Evolutionary conservation across 1,139 yeast species (phyloP).

Genomic region (Yamadazyma siamensis): DNA sequence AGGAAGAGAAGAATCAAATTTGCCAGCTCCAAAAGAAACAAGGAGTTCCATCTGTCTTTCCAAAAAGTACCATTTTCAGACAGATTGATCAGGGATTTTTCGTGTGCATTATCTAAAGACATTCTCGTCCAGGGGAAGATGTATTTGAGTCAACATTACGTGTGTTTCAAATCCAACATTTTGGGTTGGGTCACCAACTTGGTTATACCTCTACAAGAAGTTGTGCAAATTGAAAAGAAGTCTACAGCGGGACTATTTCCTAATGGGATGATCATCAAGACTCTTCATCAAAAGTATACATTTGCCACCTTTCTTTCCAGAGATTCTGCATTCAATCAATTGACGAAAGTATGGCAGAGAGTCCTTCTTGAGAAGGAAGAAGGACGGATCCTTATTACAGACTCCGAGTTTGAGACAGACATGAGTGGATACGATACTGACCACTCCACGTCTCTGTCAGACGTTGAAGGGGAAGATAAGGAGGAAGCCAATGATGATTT

Average conservation of each 20-base stretch:
- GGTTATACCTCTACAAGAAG: constrained; percentile 64
- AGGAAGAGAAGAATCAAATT: constrained; percentile 17
- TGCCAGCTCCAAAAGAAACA: constrained; percentile 47
- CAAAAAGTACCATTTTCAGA: constrained; percentile 54
- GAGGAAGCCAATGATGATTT: constrained; percentile 3
- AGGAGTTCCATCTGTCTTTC: constrained; percentile 62
- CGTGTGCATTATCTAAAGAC: constrained; percentile 72
- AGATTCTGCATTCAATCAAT: constrained; percentile 60
- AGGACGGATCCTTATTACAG: constrained; percentile 6
- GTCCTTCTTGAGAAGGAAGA: constrained; percentile 23
- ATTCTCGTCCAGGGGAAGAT: constrained; percentile 70
- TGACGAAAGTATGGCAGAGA: constrained; percentile 61
- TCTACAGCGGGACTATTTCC: constrained; percentile 73
- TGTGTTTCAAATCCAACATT: constrained; percentile 71
- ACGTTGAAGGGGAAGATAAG: constrained; percentile 1
- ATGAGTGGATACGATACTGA: neutral
- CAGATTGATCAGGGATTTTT: constrained; percentile 57
- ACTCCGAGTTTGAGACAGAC: constrained; percentile 1
- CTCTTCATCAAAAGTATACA: constrained; percentile 65
- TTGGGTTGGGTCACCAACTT: constrained; percentile 72
- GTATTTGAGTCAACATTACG: constrained; percentile 55
- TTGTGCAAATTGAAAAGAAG: constrained; percentile 67
- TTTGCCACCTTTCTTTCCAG: constrained; percentile 73
- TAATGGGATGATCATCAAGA: constrained; percentile 68
- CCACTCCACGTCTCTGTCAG: constrained; percentile 1